Conservation (phyloP, 805 yeast genomes). For the Starmerella stigmatis region DNA sequence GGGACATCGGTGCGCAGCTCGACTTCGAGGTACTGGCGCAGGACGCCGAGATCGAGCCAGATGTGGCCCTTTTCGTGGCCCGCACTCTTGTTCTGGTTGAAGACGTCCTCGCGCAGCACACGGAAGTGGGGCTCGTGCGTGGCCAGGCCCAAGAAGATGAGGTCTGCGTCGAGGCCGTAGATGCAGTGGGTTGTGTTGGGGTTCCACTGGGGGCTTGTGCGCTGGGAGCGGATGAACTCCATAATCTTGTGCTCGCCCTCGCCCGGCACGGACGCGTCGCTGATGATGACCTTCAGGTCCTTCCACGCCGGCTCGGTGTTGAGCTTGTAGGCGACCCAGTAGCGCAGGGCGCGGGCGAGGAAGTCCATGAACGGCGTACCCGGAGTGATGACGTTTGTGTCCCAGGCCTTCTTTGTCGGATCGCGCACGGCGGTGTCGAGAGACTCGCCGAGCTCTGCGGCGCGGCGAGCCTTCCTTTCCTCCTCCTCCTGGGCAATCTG, state of each 20-base stretch:
- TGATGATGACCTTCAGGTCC: slow-evolving; percentile 72
- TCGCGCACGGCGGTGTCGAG: slow-evolving; percentile 68
- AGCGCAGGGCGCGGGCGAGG: slow-evolving; percentile 68
- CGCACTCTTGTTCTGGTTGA: slow-evolving; percentile 56
- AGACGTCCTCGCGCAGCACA: slow-evolving; percentile 91
- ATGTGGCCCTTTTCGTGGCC: slow-evolving; percentile 66
- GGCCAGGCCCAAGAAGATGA: slow-evolving; percentile 88
- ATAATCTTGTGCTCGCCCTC: slow-evolving; percentile 98
- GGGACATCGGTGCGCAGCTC: slow-evolving; percentile 64
- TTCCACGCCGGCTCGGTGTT: slow-evolving; percentile 91
- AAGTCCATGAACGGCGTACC: slow-evolving; percentile 97
- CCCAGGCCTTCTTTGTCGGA: slow-evolving; percentile 74
- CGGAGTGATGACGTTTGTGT: slow-evolving; percentile 93
- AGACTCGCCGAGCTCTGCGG: slow-evolving; percentile 57
- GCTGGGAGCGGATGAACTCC: slow-evolving; percentile 86
- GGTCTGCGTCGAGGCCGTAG: slow-evolving; percentile 95
- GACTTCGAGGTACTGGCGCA: slow-evolving; percentile 76
- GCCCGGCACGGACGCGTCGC: slow-evolving; percentile 97
- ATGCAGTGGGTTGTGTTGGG: slow-evolving; percentile 95
- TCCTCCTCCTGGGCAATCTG: slow-evolving; percentile 54
- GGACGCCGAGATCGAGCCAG: slow-evolving; percentile 82
- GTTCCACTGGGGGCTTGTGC: slow-evolving; percentile 74
- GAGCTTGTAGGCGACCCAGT: slow-evolving; percentile 86
- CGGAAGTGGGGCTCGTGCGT: slow-evolving; percentile 97
- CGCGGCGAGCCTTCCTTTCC: slow-evolving; percentile 28